Percentiles rank a stretch among this genome's conserved stretches.
Evolutionary conservation across 1,139 yeast genomes (phyloP).

Genomic region (Tardiomyces depauwii): DNA sequence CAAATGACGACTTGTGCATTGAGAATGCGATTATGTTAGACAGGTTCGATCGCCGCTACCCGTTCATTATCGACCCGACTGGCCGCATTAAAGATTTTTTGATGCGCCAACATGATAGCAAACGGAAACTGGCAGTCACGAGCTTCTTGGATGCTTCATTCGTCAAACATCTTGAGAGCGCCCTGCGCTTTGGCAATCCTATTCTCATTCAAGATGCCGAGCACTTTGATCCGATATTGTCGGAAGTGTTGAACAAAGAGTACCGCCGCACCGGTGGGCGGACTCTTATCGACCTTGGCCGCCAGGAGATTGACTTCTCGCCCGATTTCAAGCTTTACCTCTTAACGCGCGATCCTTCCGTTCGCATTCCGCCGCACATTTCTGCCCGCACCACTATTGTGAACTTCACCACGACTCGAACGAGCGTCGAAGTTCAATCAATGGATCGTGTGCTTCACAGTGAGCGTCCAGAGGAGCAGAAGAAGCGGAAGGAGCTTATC

Average conservation of each 20-base stretch:
- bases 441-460: constrained; percentile 44
- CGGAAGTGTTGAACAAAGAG: constrained; percentile 51
- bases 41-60: constrained; percentile 28
- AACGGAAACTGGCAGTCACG: constrained; percentile 39
- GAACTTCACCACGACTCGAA: constrained; percentile 62
- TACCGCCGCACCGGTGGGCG: constrained; percentile 62
- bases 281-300: constrained; percentile 47
- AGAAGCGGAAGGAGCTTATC: constrained; percentile 41
- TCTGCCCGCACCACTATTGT: constrained; percentile 50
- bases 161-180: constrained; percentile 61
- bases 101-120: constrained; percentile 18
- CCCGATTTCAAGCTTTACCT: constrained; percentile 50
- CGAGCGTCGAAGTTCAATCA: constrained; percentile 53
- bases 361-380: constrained; percentile 42
- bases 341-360: constrained; percentile 48
- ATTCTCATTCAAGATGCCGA: constrained; percentile 73
- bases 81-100: constrained; percentile 30
- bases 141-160: constrained; percentile 69
- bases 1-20: constrained; percentile 45
- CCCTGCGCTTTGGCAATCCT: constrained; percentile 72
- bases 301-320: constrained; percentile 55
- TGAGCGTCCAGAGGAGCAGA: constrained; percentile 59
- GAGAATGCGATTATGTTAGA: constrained; percentile 54
- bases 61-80: constrained; percentile 68
- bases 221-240: constrained; percentile 61